Evolutionary conservation across 208 protist genomes (phyloP).

Genomic region (Phytomonas sp.): DNA sequence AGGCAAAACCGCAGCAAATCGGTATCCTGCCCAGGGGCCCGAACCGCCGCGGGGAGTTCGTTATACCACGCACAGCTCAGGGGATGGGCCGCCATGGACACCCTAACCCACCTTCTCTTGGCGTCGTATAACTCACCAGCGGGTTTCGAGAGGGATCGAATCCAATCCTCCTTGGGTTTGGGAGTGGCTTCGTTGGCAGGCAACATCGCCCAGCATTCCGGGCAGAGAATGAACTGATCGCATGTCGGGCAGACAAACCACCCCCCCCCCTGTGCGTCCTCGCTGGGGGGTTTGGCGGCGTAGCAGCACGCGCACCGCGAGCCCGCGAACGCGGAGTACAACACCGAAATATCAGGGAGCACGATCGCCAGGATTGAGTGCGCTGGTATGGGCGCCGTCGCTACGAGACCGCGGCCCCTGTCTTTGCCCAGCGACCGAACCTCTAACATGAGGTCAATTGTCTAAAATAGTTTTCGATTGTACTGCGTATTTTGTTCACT

Average conservation of each 20-base stretch:
- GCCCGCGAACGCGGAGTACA: constrained; percentile 59
- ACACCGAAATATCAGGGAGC: constrained; percentile 46
- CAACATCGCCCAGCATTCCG: constrained; percentile 15
- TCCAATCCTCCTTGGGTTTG: background rate
- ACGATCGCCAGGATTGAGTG: constrained; percentile 29
- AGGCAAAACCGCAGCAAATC: constrained; percentile 79
- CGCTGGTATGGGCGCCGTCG: constrained; percentile 20
- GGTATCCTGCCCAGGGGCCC: constrained; percentile 53
- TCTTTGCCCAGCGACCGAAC: constrained; percentile 3
- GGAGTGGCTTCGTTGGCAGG: background rate
- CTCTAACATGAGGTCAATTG: background rate
- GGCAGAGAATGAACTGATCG: constrained; percentile 68
- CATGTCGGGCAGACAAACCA: constrained; percentile 43
- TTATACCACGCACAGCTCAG: constrained; percentile 65
- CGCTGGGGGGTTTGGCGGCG: constrained; percentile 2
- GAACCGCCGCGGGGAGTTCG: constrained; percentile 42
- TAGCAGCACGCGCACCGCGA: constrained; percentile 58
- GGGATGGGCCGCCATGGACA: constrained; percentile 31
- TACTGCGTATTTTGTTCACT: constrained; percentile 4
- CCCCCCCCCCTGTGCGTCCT: background rate
- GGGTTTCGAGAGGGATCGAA: background rate
- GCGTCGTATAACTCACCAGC: background rate
- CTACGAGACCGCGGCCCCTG: constrained; percentile 59
- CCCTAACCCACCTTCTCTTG: background rate
- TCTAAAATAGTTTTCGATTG: background rate